These are phyloP conservation scores for Sporothrix humicola DNA, from an alignment of 2,329 filamentous ascomycete genomes.

Conservation along the genomic window DNA sequence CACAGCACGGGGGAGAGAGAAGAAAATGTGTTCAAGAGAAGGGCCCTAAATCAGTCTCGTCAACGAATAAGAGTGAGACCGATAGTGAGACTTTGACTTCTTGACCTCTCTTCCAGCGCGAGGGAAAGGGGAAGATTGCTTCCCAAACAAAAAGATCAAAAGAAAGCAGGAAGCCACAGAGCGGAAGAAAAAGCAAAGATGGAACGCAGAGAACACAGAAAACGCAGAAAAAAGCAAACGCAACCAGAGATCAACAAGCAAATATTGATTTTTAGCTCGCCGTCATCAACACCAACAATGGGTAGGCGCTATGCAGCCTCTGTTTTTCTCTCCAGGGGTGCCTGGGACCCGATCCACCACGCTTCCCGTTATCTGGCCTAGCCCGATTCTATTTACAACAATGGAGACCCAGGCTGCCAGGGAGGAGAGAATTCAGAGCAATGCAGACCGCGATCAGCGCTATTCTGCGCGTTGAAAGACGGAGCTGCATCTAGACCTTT, in stretches of 20 bases:
- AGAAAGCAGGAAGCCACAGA: not conserved
- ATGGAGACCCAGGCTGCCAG: not conserved
- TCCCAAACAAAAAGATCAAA: not conserved
- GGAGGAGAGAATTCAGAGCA: not conserved
- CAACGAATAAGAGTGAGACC: not conserved
- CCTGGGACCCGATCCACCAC: conserved; percentile 5
- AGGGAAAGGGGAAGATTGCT: not conserved
- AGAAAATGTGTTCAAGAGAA: not conserved
- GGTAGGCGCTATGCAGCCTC: not conserved
- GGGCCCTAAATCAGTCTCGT: too few relatives aligned
- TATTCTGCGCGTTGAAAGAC: conserved; percentile 10
- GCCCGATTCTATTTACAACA: conserved; percentile 24
- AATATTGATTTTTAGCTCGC: conserved; percentile 7
- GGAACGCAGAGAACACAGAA: not conserved
- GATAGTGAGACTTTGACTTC: not conserved
- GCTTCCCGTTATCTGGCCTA: conserved; percentile 8
- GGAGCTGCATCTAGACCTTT: conserved; percentile 5
- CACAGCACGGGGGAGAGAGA: not conserved
- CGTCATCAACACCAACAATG: not conserved
- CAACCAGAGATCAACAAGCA: not conserved
- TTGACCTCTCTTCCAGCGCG: not conserved
- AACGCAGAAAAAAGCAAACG: not conserved
- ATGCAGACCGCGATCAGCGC: not conserved
- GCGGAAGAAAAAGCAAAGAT: conserved; percentile 1
- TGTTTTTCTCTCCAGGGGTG: not conserved